Evolutionary conservation across 148 eudicot genomes (phyloP).

Genomic region (Amaranthus cruentus): DNA sequence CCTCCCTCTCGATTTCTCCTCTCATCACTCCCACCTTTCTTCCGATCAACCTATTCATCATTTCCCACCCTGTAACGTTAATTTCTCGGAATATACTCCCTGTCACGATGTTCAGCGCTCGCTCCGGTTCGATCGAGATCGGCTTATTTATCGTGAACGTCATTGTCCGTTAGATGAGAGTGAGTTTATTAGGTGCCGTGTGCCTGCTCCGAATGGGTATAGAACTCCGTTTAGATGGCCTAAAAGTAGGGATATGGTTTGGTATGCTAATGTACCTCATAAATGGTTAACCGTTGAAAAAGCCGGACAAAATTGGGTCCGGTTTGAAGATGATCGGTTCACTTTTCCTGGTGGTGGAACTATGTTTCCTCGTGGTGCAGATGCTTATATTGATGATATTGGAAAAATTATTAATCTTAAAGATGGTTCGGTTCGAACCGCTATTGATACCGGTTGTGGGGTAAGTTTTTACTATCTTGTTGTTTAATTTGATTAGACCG

Average conservation of each 20-base stretch:
- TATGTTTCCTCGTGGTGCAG: constrained; percentile 82
- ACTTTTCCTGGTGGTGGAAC: constrained; percentile 92
- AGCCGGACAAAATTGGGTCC: constrained; percentile 91
- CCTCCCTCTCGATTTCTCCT: constrained; percentile 45
- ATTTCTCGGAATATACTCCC: constrained; percentile 64
- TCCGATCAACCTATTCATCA: constrained; percentile 28
- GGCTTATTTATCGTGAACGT: constrained; percentile 56
- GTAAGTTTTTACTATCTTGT: constrained; percentile 31
- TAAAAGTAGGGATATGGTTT: constrained; percentile 56
- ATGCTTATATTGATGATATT: constrained; percentile 77
- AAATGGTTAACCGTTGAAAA: constrained; percentile 87
- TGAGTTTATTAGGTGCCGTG: constrained; percentile 47
- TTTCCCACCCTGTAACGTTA: constrained; percentile 47
- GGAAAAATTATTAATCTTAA: constrained; percentile 53
- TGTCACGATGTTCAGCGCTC: constrained; percentile 69
- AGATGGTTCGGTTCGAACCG: constrained; percentile 76
- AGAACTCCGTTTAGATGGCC: constrained; percentile 79
- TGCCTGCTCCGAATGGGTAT: constrained; percentile 75
- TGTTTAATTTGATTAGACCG: constrained; percentile 1
- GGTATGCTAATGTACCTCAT: constrained; percentile 93
- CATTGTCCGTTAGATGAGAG: constrained; percentile 53
- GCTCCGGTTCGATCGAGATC: constrained; percentile 44
- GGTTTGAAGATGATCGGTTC: constrained; percentile 75
- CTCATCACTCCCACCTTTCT: constrained; percentile 41
- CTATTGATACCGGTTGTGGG: constrained; percentile 96